Percentiles rank a stretch among this genome's conserved stretches.
These are phyloP conservation scores for Geotrichum restrictum DNA, from an alignment of 1,139 yeast species.

Conservation along the genomic window DNA sequence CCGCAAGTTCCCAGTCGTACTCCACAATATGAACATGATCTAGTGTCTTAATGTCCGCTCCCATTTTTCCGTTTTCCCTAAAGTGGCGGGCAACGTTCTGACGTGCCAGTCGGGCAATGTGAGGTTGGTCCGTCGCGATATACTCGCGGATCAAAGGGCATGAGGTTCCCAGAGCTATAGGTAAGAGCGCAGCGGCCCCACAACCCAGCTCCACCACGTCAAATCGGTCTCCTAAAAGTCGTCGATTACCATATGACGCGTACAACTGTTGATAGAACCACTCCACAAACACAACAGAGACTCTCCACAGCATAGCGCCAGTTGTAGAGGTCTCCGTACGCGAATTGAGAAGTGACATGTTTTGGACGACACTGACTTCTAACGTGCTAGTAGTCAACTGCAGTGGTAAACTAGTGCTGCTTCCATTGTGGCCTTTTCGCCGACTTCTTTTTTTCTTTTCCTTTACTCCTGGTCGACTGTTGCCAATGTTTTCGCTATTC, in stretches of 20 bases:
- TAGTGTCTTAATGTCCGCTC: not conserved
- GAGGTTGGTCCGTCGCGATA: constrained; percentile 62
- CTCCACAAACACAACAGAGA: constrained; percentile 49
- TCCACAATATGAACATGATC: constrained; percentile 45
- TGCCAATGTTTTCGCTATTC: not conserved
- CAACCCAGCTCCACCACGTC: constrained; percentile 60
- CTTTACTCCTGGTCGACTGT: not conserved
- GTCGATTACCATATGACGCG: constrained; percentile 2
- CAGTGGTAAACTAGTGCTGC: not conserved
- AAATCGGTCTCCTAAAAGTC: constrained; percentile 22
- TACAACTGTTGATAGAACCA: constrained; percentile 43
- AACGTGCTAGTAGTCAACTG: not conserved
- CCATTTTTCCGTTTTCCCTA: not conserved
- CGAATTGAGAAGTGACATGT: constrained; percentile 40
- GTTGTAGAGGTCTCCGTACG: constrained; percentile 50
- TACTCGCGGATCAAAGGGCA: constrained; percentile 35
- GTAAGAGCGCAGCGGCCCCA: constrained; percentile 59
- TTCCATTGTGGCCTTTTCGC: not conserved
- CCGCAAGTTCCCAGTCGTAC: constrained; percentile 62
- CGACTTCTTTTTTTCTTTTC: constrained; percentile 1
- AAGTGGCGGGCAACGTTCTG: constrained; percentile 41
- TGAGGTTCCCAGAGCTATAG: constrained; percentile 44
- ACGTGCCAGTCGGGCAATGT: constrained; percentile 49
- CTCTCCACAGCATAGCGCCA: constrained; percentile 65
- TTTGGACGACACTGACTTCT: constrained; percentile 34